Percentiles rank a stretch among this genome's conserved stretches.
Conservation (phyloP, 768 basidiomycete genomes). For the Boletus vermiculosoides region DNA sequence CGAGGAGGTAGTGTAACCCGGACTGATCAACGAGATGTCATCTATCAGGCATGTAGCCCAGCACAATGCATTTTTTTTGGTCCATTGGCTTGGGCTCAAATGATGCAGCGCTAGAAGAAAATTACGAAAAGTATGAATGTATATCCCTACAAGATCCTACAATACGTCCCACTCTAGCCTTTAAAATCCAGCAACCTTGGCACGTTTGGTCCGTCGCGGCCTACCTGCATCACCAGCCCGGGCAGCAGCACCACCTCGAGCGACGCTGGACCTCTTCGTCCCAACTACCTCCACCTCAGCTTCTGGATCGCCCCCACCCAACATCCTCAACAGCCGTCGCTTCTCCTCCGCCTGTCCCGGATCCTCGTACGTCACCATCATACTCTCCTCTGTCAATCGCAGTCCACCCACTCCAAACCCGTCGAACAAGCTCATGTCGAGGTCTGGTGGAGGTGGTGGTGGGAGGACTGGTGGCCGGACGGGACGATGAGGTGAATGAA, state of each 20-base stretch:
- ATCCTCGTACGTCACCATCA: constrained; percentile 67
- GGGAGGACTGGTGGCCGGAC: not conserved
- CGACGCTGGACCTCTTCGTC: too few relatives aligned
- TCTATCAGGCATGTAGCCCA: not conserved
- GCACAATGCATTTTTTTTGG: not conserved
- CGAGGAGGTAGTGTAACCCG: not conserved
- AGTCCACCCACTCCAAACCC: constrained; percentile 16
- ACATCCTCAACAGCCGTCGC: constrained; percentile 53
- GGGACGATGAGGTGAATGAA: constrained; percentile 9
- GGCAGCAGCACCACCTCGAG: not conserved
- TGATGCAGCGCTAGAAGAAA: too few relatives aligned
- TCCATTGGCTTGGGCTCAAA: not conserved
- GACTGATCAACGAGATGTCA: not conserved
- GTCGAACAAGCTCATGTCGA: constrained; percentile 32
- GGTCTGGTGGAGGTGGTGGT: constrained; percentile 7
- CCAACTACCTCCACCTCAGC: not conserved
- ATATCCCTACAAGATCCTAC: not conserved
- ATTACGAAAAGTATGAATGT: not conserved
- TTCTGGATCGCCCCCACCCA: constrained; percentile 32
- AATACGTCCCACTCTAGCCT: not conserved
- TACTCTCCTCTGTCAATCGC: constrained; percentile 40
- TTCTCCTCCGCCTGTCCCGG: constrained; percentile 60
- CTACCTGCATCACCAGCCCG: not conserved
- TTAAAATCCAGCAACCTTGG: not conserved
- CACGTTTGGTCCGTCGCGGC: not conserved